phyloP scores from a whole-genome alignment of 306 rosid genomes.

The Dalbergia cochinchinensis region DNA sequence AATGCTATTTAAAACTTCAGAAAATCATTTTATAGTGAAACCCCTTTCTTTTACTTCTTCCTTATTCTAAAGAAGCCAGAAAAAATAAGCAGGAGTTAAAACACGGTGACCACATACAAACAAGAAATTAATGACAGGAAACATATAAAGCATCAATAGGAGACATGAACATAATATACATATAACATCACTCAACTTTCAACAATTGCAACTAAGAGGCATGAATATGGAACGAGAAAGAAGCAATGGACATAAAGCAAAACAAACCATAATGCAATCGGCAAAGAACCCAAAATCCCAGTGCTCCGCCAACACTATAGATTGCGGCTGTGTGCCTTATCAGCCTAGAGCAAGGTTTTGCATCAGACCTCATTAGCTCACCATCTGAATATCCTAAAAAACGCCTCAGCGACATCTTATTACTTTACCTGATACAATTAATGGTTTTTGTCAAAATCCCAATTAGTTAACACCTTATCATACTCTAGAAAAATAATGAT shows the following conservation, averaged over 20 bases:
- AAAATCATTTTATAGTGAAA: slow-evolving; percentile 21
- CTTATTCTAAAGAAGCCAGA: background rate
- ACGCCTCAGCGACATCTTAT: slow-evolving; percentile 76
- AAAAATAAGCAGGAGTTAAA: slow-evolving; percentile 12
- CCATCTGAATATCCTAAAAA: slow-evolving; percentile 87
- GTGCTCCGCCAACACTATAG: slow-evolving; percentile 85
- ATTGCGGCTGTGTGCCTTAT: slow-evolving; percentile 91
- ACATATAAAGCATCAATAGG: background rate
- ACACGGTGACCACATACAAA: background rate
- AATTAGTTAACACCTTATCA: slow-evolving; percentile 2
- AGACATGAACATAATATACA: background rate
- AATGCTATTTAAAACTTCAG: slow-evolving; percentile 11
- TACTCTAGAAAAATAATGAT: background rate
- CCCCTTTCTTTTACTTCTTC: no score
- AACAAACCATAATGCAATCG: slow-evolving; percentile 85
- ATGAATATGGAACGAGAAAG: slow-evolving; percentile 5
- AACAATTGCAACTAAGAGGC: background rate
- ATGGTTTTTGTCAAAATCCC: slow-evolving; percentile 15
- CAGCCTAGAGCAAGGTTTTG: slow-evolving; percentile 86
- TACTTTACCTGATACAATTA: slow-evolving; percentile 43
- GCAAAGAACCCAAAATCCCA: slow-evolving; percentile 89
- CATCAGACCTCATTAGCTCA: slow-evolving; percentile 84
- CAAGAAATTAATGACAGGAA: slow-evolving; percentile 30
- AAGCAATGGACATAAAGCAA: slow-evolving; percentile 14
- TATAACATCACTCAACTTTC: background rate